These are phyloP conservation scores for Quercus lobata DNA, from an alignment of 331 rosid species.

Conservation along the genomic window DNA sequence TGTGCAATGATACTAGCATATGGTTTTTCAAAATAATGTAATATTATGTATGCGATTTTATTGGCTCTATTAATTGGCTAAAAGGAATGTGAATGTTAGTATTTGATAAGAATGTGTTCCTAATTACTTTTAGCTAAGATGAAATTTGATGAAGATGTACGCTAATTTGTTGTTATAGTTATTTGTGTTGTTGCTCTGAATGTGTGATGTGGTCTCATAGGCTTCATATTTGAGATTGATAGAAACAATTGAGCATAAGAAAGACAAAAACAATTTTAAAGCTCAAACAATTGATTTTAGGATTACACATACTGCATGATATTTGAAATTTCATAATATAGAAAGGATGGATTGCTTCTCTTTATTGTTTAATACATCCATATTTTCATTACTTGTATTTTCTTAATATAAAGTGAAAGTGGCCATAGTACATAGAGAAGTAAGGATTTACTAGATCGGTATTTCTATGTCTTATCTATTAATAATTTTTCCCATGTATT, in stretches of 20 bases:
- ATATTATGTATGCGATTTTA: too few species aligned
- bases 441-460: too few species aligned
- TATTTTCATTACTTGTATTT: conserved; percentile 2
- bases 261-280: conserved; percentile 8
- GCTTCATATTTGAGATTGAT: conserved; percentile 49
- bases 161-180: too few species aligned
- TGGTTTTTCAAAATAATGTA: too few species aligned
- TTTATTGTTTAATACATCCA: conserved; percentile 23
- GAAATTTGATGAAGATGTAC: too few species aligned
- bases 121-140: too few species aligned
- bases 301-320: background rate
- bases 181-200: background rate
- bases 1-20: too few species aligned
- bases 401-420: background rate
- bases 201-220: conserved; percentile 1
- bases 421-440: background rate
- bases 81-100: too few species aligned
- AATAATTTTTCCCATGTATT: too few species aligned
- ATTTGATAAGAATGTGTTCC: too few species aligned
- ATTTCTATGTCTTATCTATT: too few species aligned
- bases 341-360: background rate
- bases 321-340: conserved; percentile 15
- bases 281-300: conserved; percentile 1
- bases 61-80: too few species aligned
- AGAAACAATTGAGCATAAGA: conserved; percentile 8